These are phyloP conservation scores for Raddia guianensis DNA, from an alignment of 176 grass and related monocot species.

Conservation along the genomic window DNA sequence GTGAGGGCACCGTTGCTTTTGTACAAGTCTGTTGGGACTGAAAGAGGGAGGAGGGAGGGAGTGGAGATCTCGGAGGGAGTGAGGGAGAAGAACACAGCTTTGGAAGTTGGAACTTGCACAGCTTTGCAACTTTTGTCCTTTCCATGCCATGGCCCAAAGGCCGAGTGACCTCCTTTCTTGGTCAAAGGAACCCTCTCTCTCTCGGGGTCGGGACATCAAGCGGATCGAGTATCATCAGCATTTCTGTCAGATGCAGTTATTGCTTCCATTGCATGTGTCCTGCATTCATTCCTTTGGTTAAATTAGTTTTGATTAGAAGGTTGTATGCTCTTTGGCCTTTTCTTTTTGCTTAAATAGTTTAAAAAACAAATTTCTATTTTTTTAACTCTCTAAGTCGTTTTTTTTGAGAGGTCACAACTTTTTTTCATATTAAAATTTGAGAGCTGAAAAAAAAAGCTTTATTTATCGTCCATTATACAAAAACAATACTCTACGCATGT, in stretches of 20 bases:
- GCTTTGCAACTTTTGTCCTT: slow-evolving; percentile 20
- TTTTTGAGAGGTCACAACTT: too few relatives aligned
- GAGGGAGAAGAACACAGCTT: background rate
- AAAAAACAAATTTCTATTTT: too few relatives aligned
- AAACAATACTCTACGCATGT: background rate
- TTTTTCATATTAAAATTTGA: too few relatives aligned
- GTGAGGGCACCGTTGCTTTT: slow-evolving; percentile 25
- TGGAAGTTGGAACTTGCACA: slow-evolving; percentile 4
- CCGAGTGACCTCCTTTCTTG: background rate
- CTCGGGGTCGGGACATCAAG: background rate
- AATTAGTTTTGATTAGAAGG: background rate
- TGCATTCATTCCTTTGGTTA: background rate
- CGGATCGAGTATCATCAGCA: too few relatives aligned
- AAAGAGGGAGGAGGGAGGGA: background rate
- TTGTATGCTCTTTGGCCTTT: background rate
- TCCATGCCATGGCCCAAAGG: background rate
- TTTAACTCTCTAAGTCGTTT: too few relatives aligned
- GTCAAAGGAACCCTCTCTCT: slow-evolving; percentile 26
- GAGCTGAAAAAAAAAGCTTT: too few relatives aligned
- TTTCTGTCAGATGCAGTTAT: background rate
- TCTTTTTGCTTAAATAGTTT: too few relatives aligned
- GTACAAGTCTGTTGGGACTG: background rate
- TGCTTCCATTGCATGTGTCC: background rate
- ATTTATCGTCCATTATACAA: background rate
- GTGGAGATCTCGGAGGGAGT: too few relatives aligned